Percentiles rank a stretch among this genome's conserved stretches.
Evolutionary conservation across 2,329 filamentous ascomycete genomes (phyloP).

Genomic region (Talaromyces sp.): DNA sequence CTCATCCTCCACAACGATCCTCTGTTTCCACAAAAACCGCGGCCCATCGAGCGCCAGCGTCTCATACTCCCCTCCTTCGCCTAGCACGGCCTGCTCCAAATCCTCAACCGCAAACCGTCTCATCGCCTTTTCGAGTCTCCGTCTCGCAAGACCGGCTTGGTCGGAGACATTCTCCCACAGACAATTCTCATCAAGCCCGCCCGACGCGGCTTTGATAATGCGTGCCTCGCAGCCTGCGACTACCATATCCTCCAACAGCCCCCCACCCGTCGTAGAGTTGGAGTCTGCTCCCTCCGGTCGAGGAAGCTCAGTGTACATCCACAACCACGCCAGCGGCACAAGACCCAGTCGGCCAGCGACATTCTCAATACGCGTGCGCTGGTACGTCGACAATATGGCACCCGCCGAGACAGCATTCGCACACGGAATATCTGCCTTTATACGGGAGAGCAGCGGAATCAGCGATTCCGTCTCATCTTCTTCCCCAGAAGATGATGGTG

Average conservation of each 20-base stretch:
- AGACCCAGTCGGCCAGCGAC: constrained; percentile 81
- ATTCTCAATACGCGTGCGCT: constrained; percentile 91
- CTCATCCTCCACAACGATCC: constrained; percentile 57
- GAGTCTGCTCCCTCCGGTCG: constrained; percentile 22
- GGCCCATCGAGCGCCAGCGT: constrained; percentile 84
- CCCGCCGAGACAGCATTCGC: constrained; percentile 85
- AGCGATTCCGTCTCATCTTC: constrained; percentile 67
- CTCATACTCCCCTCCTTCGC: constrained; percentile 95
- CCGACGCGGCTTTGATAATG: constrained; percentile 91
- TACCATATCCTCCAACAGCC: constrained; percentile 76
- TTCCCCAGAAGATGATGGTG: constrained; percentile 1
- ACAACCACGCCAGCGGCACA: constrained; percentile 77
- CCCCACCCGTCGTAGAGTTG: constrained; percentile 18
- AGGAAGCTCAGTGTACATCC: constrained; percentile 80
- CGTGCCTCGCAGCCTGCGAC: constrained; percentile 74
- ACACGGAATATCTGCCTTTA: constrained; percentile 66
- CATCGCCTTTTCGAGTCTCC: constrained; percentile 45
- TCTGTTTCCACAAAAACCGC: constrained; percentile 62
- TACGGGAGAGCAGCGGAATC: constrained; percentile 63
- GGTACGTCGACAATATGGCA: constrained; percentile 91
- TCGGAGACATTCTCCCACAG: constrained; percentile 76
- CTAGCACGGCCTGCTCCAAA: constrained; percentile 67
- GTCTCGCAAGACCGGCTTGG: constrained; percentile 32
- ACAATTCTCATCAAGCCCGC: constrained; percentile 73
- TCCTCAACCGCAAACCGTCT: constrained; percentile 54